Evolutionary conservation across 2,329 filamentous ascomycete genomes (phyloP).

Genomic region (Neospermospora avenae): DNA sequence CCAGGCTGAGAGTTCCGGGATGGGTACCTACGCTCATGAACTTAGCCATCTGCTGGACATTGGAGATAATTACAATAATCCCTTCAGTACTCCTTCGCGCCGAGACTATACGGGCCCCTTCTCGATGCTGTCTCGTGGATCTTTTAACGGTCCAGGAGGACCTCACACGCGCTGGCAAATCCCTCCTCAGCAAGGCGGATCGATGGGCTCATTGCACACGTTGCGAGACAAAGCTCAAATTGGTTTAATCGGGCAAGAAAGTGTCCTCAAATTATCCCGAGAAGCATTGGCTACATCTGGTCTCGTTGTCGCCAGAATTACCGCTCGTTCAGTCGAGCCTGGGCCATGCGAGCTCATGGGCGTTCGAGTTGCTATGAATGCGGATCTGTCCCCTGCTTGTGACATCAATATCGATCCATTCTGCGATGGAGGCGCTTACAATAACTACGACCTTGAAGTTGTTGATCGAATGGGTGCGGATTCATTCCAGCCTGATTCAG

Average conservation of each 20-base stretch:
- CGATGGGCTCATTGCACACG: constrained; percentile 18
- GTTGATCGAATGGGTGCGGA: constrained; percentile 18
- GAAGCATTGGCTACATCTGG: constrained; percentile 13
- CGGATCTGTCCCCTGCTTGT: constrained; percentile 11
- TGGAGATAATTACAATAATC: constrained; percentile 21
- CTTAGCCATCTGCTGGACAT: constrained; percentile 17
- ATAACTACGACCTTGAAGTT: constrained; percentile 16
- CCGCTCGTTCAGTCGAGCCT: constrained; percentile 13
- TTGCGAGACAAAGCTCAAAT: constrained; percentile 18
- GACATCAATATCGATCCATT: constrained; percentile 9
- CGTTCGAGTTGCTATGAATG: constrained; percentile 8
- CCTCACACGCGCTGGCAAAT: constrained; percentile 23
- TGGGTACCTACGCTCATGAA: constrained; percentile 19
- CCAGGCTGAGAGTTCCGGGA: constrained; percentile 14
- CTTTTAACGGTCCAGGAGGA: constrained; percentile 20
- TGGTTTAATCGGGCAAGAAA: constrained; percentile 11
- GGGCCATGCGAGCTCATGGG: constrained; percentile 11
- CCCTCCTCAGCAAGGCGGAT: constrained; percentile 14
- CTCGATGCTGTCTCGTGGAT: constrained; percentile 19
- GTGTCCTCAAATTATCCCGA: constrained; percentile 13
- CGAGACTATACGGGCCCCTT: constrained; percentile 14
- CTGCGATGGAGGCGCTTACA: constrained; percentile 18
- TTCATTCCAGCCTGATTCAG: constrained; percentile 16
- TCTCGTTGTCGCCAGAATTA: constrained; percentile 9
- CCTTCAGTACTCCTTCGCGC: constrained; percentile 11